Percentiles rank a stretch among this genome's conserved stretches.
Evolutionary conservation across 1,284 basidiomycete species (phyloP).

Genomic region (Phlebopus sp.): DNA sequence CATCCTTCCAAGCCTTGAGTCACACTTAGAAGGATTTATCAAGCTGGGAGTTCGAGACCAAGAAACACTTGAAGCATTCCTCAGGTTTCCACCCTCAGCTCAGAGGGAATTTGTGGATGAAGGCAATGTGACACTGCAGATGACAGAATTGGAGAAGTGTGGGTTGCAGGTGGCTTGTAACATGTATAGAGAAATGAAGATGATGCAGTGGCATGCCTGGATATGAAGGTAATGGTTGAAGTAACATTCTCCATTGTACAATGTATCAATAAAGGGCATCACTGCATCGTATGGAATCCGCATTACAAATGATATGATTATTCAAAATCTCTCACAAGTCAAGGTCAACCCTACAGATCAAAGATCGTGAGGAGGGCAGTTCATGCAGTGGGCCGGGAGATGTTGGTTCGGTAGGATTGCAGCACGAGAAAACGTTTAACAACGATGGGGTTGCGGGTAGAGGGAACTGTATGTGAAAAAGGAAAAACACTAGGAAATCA

Average conservation of each 20-base stretch:
- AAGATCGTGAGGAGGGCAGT: slow-evolving; percentile 11
- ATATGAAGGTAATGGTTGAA: neutral
- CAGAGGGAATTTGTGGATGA: slow-evolving; percentile 20
- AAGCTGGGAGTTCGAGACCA: slow-evolving; percentile 23
- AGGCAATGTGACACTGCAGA: slow-evolving; percentile 6
- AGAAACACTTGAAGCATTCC: slow-evolving; percentile 17
- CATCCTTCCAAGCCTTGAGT: slow-evolving; percentile 20
- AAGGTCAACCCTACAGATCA: slow-evolving; percentile 2
- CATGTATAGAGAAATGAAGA: slow-evolving; percentile 4
- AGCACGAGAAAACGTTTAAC: slow-evolving; percentile 19
- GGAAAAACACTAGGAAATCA: slow-evolving; percentile 19
- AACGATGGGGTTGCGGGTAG: slow-evolving; percentile 15
- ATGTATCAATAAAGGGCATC: neutral
- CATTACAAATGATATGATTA: slow-evolving; percentile 2
- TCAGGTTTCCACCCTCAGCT: slow-evolving; percentile 19
- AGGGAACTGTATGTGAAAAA: slow-evolving; percentile 18
- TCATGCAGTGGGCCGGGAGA: slow-evolving; percentile 26
- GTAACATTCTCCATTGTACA: neutral
- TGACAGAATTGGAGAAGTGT: slow-evolving; percentile 23
- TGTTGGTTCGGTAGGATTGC: slow-evolving; percentile 20
- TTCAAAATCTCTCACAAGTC: slow-evolving; percentile 5
- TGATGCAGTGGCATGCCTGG: neutral
- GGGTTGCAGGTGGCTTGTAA: slow-evolving; percentile 14
- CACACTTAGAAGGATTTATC: slow-evolving; percentile 17
- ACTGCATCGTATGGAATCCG: neutral